phyloP scores from a whole-genome alignment of 768 basidiomycete genomes.

The Daedaleopsis sinensis region DNA sequence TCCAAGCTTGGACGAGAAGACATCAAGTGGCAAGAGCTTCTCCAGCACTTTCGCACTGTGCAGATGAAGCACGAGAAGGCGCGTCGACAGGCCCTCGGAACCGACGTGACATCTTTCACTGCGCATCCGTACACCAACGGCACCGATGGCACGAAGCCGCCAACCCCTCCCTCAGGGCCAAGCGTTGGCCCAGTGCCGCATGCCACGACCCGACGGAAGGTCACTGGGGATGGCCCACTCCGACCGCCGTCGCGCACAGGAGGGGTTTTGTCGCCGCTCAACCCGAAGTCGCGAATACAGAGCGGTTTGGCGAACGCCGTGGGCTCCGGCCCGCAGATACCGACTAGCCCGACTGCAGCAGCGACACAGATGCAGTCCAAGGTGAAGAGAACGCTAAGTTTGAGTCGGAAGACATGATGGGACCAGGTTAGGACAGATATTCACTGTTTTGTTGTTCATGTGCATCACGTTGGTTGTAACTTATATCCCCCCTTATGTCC shows the following conservation, averaged over 20 bases:
- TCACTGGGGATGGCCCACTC: slow-evolving; percentile 47
- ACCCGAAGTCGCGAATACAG: slow-evolving; percentile 62
- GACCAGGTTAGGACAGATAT: neutral
- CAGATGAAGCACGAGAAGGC: slow-evolving; percentile 93
- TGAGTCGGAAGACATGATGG: slow-evolving; percentile 37
- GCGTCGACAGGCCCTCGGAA: slow-evolving; percentile 74
- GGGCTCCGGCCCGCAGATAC: slow-evolving; percentile 30
- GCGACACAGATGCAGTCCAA: slow-evolving; percentile 29
- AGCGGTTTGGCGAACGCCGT: slow-evolving; percentile 39
- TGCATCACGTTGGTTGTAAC: neutral
- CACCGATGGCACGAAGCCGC: slow-evolving; percentile 41
- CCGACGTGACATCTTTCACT: slow-evolving; percentile 56
- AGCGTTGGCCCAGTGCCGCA: slow-evolving; percentile 21
- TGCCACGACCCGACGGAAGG: slow-evolving; percentile 62
- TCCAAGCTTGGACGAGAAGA: slow-evolving; percentile 84
- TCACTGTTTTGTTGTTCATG: neutral
- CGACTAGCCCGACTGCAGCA: slow-evolving; percentile 27
- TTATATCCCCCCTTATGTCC: neutral
- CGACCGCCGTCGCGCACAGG: slow-evolving; percentile 33
- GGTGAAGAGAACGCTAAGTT: slow-evolving; percentile 45
- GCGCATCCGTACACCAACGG: slow-evolving; percentile 43
- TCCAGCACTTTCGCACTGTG: slow-evolving; percentile 88
- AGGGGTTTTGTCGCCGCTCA: slow-evolving; percentile 69
- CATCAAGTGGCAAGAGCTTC: slow-evolving; percentile 96
- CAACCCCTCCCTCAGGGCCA: slow-evolving; percentile 17